phyloP scores from a whole-genome alignment of 192 early-diverging fungal species.

The Mortierella alpina region DNA sequence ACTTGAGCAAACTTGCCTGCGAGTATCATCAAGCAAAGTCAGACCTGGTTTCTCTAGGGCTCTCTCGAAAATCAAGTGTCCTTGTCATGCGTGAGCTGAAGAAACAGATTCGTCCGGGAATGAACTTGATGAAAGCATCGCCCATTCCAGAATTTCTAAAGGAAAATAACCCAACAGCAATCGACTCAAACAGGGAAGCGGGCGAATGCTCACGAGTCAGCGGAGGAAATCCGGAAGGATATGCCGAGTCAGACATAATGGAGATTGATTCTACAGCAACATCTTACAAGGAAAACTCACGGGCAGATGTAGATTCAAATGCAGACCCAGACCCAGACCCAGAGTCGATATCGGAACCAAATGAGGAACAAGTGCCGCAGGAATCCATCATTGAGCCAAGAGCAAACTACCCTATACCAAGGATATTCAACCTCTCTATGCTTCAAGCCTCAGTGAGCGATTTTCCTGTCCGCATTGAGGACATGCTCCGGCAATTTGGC shows the following conservation, averaged over 20 bases:
- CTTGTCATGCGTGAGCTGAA: constrained; percentile 22
- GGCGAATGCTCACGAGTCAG: too few relatives aligned
- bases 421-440: constrained; percentile 16
- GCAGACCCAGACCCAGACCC: too few relatives aligned
- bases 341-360: background rate
- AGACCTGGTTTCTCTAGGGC: constrained; percentile 8
- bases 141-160: constrained; percentile 20
- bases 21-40: constrained; percentile 24
- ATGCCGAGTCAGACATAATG: too few relatives aligned
- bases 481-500: background rate
- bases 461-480: constrained; percentile 1
- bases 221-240: too few relatives aligned
- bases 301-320: too few relatives aligned
- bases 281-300: too few relatives aligned
- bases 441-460: constrained; percentile 15
- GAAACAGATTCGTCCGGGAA: background rate
- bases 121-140: constrained; percentile 9
- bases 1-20: background rate
- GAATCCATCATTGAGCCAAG: too few relatives aligned
- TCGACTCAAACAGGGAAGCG: too few relatives aligned
- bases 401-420: background rate
- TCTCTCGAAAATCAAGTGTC: constrained; percentile 20
- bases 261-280: too few relatives aligned
- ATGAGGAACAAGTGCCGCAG: too few relatives aligned
- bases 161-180: background rate